Evolutionary conservation across 768 basidiomycete genomes (phyloP), one percentile per base, ranked within the genome.

Genomic region (Sistotremastrum suecicum): DNA sequence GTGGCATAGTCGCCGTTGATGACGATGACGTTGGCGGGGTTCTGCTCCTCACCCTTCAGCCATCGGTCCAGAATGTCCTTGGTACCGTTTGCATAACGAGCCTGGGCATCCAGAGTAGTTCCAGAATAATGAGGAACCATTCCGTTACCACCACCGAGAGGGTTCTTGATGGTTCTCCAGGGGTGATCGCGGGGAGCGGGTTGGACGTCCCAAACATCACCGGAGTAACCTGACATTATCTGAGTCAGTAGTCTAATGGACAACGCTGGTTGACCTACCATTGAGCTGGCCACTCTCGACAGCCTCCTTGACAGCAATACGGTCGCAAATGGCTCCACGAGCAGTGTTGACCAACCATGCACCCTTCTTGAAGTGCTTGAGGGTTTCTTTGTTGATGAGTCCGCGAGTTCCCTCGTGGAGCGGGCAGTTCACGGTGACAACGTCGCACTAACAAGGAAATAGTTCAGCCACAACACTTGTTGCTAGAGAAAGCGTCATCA

Each of bases 291-390:
- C 89, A 44, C 72, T 78, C 65, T 75, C 69, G 46, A 94, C 60
- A 8, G 89, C 87, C 0, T 60, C 77, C 3, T 80, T 78, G 48
- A 92, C 80, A 38, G 77, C 87, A 50, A 88, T 77, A 53, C 78
- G 78, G 64, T 87, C 80, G 59, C 84, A 88, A 56, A 94, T 89
- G 37, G 90, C 90, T 39, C 90, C 90, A 53, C 88, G 85, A 43
- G 87, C 86, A 31, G 87, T 89, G 74, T 94, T 94, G 58, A 94
- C 81, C 55, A 92, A 76, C 83, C 83, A 90, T 10, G 88, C 75
- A 42, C 87, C 55, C 60, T 83, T 81, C 74, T 94, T 94, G 74
- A 92, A 83, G 66, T 86, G 83, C 61, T 74, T 73, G 54, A 92
- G 68, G 37, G 88, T 77, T 36, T 90, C 85, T 37, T 74, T 70